Base-by-base conservation (phyloP, 2,329 filamentous ascomycete genomes). In the Neocucurbitaria cava region DNA sequence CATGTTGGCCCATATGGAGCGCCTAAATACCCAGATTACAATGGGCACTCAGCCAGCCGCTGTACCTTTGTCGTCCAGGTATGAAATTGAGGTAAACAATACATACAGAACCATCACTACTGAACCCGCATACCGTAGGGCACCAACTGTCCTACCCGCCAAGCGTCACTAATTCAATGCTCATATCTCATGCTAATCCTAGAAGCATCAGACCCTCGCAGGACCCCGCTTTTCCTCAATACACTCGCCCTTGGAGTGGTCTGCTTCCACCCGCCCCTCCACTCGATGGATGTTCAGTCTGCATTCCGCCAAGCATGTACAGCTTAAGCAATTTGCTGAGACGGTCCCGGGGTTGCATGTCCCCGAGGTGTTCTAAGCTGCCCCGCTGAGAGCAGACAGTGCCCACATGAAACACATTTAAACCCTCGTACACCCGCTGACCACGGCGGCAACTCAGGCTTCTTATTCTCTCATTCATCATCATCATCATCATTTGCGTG, bases 151-250 rank as follows among this genome's bases (percentile, higher is more conserved):
- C 52, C 54, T 65, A 58, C 61, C 46, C 45, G 67, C 66, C 66
- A 71, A 71, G 66, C 46, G 26, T 54, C 56, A 58, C 56, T 64
- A 64, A 57, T 45, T 45, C 49, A 52, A 47, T 54, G 9, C 39
- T 57, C 53, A 54, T 61, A 55, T 53, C 44, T 54, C 55, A 44
- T 59, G 35, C 62, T 68, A 69, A 52, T 61, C 64, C 54, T 58
- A 61, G 50, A 58, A 58, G 62, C 56, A 59, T 57, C 59, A 58
- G 33, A 54, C 58, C 61, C 65, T 61, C 53, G 48, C 30, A 38
- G 33, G 35, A 36, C 58, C 59, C 68, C 69, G 65, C 67, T 35
- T 69, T 71, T 65, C 68, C 53, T 53, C 45, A 46, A 51, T 47
- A 51, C 45, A 51, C 58, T 49, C 58, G 44, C 58, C 61, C 57